Evolutionary conservation across 2,329 filamentous ascomycete species (phyloP), one percentile per base, ranked within the genome.

Genomic region (Exserohilum turcica): DNA sequence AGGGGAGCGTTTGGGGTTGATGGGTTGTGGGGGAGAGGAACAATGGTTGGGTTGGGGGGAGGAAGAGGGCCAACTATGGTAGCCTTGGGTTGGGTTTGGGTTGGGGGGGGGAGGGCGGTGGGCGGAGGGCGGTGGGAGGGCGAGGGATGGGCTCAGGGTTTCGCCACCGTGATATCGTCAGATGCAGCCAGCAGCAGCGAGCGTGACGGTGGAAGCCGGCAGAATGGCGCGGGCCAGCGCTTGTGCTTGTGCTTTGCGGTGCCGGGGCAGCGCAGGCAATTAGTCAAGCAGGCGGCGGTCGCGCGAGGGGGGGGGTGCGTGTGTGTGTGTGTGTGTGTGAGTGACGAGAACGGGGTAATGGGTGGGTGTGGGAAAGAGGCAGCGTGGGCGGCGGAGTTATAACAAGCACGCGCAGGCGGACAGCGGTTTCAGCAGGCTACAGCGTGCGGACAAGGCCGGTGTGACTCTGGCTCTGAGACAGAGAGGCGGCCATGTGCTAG

Each of bases 151-250:
- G 45, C 37, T 33, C 47, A 52, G 47, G 52, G 37, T 36, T 45
- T 54, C 42, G 52, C 52, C 47, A 54, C 52, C 36, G 47, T 51
- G 44, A 46, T 54, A 50, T 37, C 37, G 52, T 54, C 52, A 54
- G 57, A 56, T 24, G 21, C 33, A 53, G 54, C 53, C 52, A 28
- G 48, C 28, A 42, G 44, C 45, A 43, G 57, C 53, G 48, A 60
- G 60, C 56, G 59, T 54, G 55, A 56, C 56, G 32, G 61, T 72
- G 68, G 68, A 72, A 73, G 47, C 53, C 59, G 64, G 59, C 60
- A 62, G 68, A 72, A 71, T 65, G 59, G 63, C 57, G 55, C 55
- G 57, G 57, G 49, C 36, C 59, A 57, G 19, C 48, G 68, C 66
- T 70, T 67, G 67, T 63, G 65, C 47, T n/a, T n/a, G n/a, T n/a